phyloP scores from a whole-genome alignment of 106 monocot species.

The Dioscorea alata region DNA sequence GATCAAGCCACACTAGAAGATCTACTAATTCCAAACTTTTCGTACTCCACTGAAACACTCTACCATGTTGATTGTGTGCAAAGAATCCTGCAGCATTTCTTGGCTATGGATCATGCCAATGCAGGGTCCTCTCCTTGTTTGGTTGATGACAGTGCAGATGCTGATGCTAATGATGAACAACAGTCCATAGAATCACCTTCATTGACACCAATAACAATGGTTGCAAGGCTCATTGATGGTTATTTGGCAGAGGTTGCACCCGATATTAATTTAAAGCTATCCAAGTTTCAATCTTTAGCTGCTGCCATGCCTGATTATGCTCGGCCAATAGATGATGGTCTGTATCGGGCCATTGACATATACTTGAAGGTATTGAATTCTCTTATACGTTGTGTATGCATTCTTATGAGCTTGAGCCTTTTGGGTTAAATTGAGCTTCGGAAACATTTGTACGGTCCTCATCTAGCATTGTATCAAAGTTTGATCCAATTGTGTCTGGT shows the following conservation, averaged over 20 bases:
- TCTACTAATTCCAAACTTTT: conserved; percentile 39
- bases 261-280: conserved; percentile 61
- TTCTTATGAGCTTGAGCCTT: too few species aligned
- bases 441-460: too few species aligned
- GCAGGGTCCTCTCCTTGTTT: conserved; percentile 34
- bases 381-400: too few species aligned
- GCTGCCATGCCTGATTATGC: conserved; percentile 65
- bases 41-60: conserved; percentile 27
- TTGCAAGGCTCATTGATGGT: conserved; percentile 63
- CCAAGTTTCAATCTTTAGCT: conserved; percentile 47
- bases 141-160: conserved; percentile 18
- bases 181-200: conserved; percentile 38
- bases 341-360: conserved; percentile 79
- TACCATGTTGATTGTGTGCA: conserved; percentile 46
- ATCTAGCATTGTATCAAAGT: too few species aligned
- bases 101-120: conserved; percentile 28
- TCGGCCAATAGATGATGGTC: conserved; percentile 57
- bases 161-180: not conserved
- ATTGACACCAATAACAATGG: conserved; percentile 39
- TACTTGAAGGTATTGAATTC: conserved; percentile 54
- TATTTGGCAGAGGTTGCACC: conserved; percentile 76
- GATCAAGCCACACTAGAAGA: conserved; percentile 41
- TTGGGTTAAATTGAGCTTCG: too few species aligned
- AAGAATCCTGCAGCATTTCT: conserved; percentile 36
- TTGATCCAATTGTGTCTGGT: too few species aligned